These are phyloP conservation scores for Echeveria elegans DNA, from an alignment of 164 flowering plant genomes.

Conservation along the genomic window DNA sequence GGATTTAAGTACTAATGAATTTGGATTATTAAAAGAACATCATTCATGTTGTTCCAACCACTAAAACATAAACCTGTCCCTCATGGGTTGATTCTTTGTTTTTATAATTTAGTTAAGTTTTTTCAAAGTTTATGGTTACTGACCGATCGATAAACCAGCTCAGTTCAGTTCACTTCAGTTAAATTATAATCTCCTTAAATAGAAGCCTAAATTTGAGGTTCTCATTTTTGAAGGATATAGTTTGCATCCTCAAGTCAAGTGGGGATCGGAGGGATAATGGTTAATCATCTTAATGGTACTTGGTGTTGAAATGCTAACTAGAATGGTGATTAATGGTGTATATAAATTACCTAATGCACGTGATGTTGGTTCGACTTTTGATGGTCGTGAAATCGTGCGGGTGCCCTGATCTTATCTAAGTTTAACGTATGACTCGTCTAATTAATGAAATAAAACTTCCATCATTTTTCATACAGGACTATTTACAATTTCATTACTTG, in stretches of 20 bases:
- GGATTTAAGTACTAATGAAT: background rate
- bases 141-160: too few relatives aligned
- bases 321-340: background rate
- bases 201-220: too few relatives aligned
- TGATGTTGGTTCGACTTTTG: slow-evolving; percentile 4
- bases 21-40: background rate
- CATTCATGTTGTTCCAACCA: background rate
- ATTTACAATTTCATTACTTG: background rate
- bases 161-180: too few relatives aligned
- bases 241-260: background rate
- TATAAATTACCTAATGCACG: slow-evolving; percentile 1
- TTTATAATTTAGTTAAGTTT: too few relatives aligned
- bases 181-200: too few relatives aligned
- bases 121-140: background rate
- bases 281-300: background rate
- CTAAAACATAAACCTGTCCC: background rate
- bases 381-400: slow-evolving; percentile 1
- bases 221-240: background rate
- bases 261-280: background rate
- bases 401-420: background rate
- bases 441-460: background rate
- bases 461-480: background rate
- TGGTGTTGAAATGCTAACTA: background rate
- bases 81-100: background rate
- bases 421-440: background rate